Evolutionary conservation across 129 eudicot genomes (phyloP), one percentile per base, ranked within the genome.

Genomic region (Gnaphalium uliginosum): DNA sequence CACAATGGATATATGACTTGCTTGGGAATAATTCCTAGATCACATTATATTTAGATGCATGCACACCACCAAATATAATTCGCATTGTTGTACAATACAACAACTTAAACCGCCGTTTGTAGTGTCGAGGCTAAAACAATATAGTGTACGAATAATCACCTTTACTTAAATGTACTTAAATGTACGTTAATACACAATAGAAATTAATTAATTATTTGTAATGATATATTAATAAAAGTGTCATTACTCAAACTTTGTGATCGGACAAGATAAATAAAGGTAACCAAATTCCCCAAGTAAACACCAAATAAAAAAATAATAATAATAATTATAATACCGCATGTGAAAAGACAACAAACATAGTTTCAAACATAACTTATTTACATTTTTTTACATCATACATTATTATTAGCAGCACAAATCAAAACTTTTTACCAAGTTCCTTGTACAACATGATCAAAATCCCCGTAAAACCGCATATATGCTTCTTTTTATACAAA

Each of bases 401-500:
- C 73, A 65, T 72, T 29, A 41, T 64, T 71, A 64, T 72, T 22
- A 17, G 22, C 29, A 17, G 29, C 60, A 80, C 75, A 43, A 30
- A 64, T 18, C 79, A 73, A 80, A 73, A 80, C 67, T 80, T 67
- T 43, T 73, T 53, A 73, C 60, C 59, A 73, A 66, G 29, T 39
- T 25, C 58, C 48, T 33, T 23, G 39, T 66, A 53, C n/a, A 76
- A 76, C 18, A 46, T 54, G 17, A 66, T 23, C 63, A 68, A 32
- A 24, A 73, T 69, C 65, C 68, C 50, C 66, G 26, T 37, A 65
- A 67, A 22, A 11, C 59, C n/a, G n/a, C n/a, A n/a, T n/a, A 48
- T 78, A 59, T 33, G 43, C 23, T 53, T 72, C 48, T 79, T 79
- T 78, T 73, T 73, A 72, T 56, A 79, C 79, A 67, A 43, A 48